Evolutionary conservation across 2,329 filamentous ascomycete genomes (phyloP).

Genomic region (Paracorniculantispora psalliotae): DNA sequence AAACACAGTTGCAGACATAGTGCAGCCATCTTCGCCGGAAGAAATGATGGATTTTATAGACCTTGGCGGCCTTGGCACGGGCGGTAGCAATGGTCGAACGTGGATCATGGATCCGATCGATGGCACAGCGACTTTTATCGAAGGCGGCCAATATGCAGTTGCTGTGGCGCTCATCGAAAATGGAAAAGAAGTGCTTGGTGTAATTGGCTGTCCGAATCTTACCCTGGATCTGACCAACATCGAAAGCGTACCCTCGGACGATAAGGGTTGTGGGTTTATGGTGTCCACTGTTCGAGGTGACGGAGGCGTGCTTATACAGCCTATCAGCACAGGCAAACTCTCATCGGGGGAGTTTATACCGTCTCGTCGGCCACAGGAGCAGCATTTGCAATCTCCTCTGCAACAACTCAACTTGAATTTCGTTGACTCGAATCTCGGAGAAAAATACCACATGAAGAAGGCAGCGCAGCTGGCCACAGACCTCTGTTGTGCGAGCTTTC

Average conservation of each 20-base stretch:
- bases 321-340: neutral
- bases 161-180: slow-evolving; percentile 42
- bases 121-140: slow-evolving; percentile 45
- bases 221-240: slow-evolving; percentile 22
- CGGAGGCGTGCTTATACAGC: neutral
- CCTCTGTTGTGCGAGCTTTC: neutral
- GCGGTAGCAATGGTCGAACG: slow-evolving; percentile 30
- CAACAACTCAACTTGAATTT: neutral
- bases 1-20: slow-evolving; percentile 17
- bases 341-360: neutral
- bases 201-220: slow-evolving; percentile 39
- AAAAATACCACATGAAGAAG: neutral
- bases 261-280: slow-evolving; percentile 2
- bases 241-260: neutral
- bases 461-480: neutral
- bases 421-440: neutral
- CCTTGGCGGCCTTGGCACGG: slow-evolving; percentile 35
- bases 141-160: slow-evolving; percentile 42
- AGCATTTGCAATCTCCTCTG: neutral
- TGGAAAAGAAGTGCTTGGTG: slow-evolving; percentile 39
- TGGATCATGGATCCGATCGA: slow-evolving; percentile 52
- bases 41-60: slow-evolving; percentile 52
- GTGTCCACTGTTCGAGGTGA: slow-evolving; percentile 1
- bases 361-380: neutral
- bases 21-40: slow-evolving; percentile 35